These are phyloP conservation scores for Penicillium riverlandense DNA, from an alignment of 495 filamentous ascomycete genomes.

Conservation along the genomic window DNA sequence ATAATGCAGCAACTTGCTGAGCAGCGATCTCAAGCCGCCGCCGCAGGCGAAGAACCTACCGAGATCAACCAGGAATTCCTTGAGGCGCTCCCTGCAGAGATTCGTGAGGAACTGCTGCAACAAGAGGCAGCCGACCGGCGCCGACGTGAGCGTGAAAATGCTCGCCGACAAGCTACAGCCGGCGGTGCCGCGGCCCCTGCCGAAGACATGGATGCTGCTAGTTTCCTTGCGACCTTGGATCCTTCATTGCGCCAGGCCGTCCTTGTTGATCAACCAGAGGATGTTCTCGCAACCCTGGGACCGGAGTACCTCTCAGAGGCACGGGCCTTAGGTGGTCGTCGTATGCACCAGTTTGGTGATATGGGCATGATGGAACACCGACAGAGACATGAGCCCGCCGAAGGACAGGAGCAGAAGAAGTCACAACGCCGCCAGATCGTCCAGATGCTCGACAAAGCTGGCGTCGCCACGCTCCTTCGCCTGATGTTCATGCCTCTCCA, in stretches of 20 bases:
- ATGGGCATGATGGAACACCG: conserved; percentile 38
- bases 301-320: conserved; percentile 81
- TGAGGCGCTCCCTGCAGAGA: conserved; percentile 82
- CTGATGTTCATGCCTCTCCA: conserved; percentile 95
- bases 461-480: conserved; percentile 86
- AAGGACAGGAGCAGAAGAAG: conserved; percentile 52
- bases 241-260: conserved; percentile 78
- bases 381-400: conserved; percentile 34
- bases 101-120: conserved; percentile 80
- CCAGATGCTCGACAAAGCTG: conserved; percentile 94
- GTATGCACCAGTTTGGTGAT: conserved; percentile 54
- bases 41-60: conserved; percentile 73
- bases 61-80: conserved; percentile 94
- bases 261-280: conserved; percentile 85
- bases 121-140: conserved; percentile 86
- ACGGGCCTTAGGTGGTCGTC: conserved; percentile 58
- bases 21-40: conserved; percentile 70
- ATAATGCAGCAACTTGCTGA: conserved; percentile 80
- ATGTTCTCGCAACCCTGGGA: conserved; percentile 76
- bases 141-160: conserved; percentile 75
- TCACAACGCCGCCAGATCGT: conserved; percentile 70
- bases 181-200: conserved; percentile 48
- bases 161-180: conserved; percentile 52
- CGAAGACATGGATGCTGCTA: conserved; percentile 91
- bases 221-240: conserved; percentile 85